Evolutionary conservation across 1,284 basidiomycete genomes (phyloP), one percentile per base, ranked within the genome.

Genomic region (Schizophyllum commune): DNA sequence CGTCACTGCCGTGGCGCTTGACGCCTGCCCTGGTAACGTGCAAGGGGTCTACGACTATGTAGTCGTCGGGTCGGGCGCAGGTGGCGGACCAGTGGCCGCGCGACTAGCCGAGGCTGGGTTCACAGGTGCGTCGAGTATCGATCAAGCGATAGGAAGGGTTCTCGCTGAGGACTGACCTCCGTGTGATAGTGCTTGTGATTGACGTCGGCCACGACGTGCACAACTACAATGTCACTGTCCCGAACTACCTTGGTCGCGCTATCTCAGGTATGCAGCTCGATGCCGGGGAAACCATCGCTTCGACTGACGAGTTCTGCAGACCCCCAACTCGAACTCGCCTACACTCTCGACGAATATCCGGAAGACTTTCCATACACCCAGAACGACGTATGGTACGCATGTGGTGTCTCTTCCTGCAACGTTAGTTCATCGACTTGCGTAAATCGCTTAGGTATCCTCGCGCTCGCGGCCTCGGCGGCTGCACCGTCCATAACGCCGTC

Each of bases 401-500:
- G 5, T 21, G 19, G 8, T 52, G 54, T 62, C 22, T 52, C 17
- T 19, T 17, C 2, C 4, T 32, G 6, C 19, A 9, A 21, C 53
- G 56, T 59, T 2, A 27, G 27, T 5, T 27, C 51, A 27, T 2
- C 27, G 27, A 27, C 39, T 4, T 47, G 17, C 9, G 9, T 17
- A 13, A 3, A 9, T 9, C 8, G 17, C 39, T 2, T 17, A 66
- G 67, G 67, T 69, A 69, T 62, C 68, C 68, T 15, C 64, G 68
- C 5, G 63, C 66, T 20, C 65, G 66, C 8, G 68, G 55, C 15
- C 19, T 69, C 3, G 68, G 68, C 7, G 68, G 68, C 33, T 68
- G 65, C 1, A 65, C 68, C 57, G 66, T 66, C 15, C 68, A 69
- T 58, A 69, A 68, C 34, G 68, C 63, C 1, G 52, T 67, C 64